phyloP scores from a whole-genome alignment of 345 rosid genomes.

The Sonneratia caseolaris region DNA sequence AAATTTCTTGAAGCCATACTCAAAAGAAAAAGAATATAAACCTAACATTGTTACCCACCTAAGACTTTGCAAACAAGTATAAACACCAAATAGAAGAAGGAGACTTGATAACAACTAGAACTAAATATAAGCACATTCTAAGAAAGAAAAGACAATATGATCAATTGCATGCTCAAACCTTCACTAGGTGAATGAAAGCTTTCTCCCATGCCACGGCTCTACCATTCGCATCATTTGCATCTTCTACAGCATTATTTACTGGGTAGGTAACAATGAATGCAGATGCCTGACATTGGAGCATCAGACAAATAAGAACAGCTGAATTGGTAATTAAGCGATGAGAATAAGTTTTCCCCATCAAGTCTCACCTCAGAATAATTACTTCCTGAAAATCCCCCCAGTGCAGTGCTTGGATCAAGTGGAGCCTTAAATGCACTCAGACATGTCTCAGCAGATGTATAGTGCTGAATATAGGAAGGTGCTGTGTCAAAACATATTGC shows the following conservation, averaged over 20 bases:
- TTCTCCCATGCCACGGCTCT: constrained; percentile 93
- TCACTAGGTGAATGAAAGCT: constrained; percentile 71
- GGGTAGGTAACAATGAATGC: constrained; percentile 89
- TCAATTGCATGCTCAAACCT: constrained; percentile 38
- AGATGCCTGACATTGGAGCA: constrained; percentile 64
- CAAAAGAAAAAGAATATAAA: background rate
- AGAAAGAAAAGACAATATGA: background rate
- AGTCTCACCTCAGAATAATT: constrained; percentile 75
- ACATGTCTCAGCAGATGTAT: constrained; percentile 72
- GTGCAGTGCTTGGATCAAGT: constrained; percentile 86
- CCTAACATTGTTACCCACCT: background rate
- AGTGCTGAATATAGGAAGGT: constrained; percentile 52
- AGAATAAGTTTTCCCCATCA: constrained; percentile 3
- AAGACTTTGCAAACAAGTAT: background rate
- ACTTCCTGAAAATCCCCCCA: constrained; percentile 88
- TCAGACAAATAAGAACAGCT: background rate
- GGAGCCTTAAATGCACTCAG: constrained; percentile 92
- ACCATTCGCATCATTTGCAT: constrained; percentile 42
- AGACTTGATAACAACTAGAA: background rate
- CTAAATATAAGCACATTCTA: background rate
- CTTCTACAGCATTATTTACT: constrained; percentile 66
- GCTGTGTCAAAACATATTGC: background rate
- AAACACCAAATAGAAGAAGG: background rate
- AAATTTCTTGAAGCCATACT: background rate
- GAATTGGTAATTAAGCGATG: constrained; percentile 10